phyloP scores from a whole-genome alignment of 306 rosid species.

The Gynostemma pentaphyllum region DNA sequence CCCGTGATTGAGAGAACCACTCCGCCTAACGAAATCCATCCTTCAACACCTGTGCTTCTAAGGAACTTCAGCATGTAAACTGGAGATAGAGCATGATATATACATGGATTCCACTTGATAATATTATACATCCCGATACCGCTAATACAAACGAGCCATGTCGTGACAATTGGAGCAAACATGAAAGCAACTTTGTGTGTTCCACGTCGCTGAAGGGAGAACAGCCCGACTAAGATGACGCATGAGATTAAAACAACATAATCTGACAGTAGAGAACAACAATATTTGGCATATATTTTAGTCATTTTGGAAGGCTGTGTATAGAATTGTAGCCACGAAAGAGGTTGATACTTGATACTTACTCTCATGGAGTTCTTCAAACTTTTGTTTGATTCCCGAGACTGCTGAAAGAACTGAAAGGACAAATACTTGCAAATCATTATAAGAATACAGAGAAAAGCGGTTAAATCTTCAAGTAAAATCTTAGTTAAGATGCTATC shows the following conservation, averaged over 20 bases:
- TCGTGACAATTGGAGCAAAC: constrained; percentile 57
- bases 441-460: not conserved
- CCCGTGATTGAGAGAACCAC: constrained; percentile 66
- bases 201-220: constrained; percentile 71
- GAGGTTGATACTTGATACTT: constrained; percentile 15
- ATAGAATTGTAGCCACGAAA: constrained; percentile 5
- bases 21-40: constrained; percentile 61
- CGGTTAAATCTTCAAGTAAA: not conserved
- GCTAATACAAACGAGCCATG: constrained; percentile 57
- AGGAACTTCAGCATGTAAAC: constrained; percentile 50
- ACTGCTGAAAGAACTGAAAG: constrained; percentile 90
- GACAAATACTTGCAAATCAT: constrained; percentile 15
- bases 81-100: constrained; percentile 52
- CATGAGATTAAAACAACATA: constrained; percentile 48
- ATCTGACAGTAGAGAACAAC: constrained; percentile 34
- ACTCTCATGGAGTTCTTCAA: constrained; percentile 70
- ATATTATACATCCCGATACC: constrained; percentile 56
- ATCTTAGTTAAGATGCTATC: not conserved
- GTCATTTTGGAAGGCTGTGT: not conserved
- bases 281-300: not conserved
- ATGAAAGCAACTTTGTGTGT: constrained; percentile 65
- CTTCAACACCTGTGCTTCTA: constrained; percentile 35
- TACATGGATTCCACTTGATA: constrained; percentile 44
- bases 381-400: constrained; percentile 60
- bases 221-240: constrained; percentile 53